A percentile compares a stretch with the other conserved stretches of the same genome.
Evolutionary conservation across 768 basidiomycete species (phyloP).

Genomic region (Chalciporus sphaerocephalus): DNA sequence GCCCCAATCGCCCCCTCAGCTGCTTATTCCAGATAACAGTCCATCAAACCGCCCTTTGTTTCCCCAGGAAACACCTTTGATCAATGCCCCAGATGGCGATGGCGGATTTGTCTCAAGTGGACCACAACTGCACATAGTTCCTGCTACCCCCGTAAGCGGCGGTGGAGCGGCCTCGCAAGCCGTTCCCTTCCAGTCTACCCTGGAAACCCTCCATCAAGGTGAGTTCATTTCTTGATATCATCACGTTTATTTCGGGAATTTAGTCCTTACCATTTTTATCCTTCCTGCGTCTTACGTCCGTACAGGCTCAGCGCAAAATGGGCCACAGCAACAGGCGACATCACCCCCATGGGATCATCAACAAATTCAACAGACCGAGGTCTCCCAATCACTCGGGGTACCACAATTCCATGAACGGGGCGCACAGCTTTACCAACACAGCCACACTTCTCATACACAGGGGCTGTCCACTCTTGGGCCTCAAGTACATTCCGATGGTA

Average conservation of each 20-base stretch:
- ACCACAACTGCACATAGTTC: constrained; percentile 73
- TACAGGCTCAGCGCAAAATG: constrained; percentile 31
- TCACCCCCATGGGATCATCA: constrained; percentile 34
- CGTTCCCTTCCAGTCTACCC: constrained; percentile 49
- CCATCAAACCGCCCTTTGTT: constrained; percentile 34
- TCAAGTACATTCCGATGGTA: constrained; percentile 32
- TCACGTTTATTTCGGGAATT: constrained; percentile 31
- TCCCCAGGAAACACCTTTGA: constrained; percentile 45
- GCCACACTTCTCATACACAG: constrained; percentile 33
- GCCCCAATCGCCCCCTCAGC: constrained; percentile 59
- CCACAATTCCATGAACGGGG: constrained; percentile 27
- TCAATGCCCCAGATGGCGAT: constrained; percentile 60
- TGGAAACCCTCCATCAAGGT: constrained; percentile 53
- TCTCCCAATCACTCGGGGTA: constrained; percentile 27
- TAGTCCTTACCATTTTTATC: constrained; percentile 27
- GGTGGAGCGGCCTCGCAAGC: constrained; percentile 45
- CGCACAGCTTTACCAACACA: constrained; percentile 32
- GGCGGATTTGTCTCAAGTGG: constrained; percentile 44
- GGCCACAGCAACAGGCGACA: constrained; percentile 32
- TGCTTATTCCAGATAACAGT: constrained; percentile 55
- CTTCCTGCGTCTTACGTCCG: constrained; percentile 24
- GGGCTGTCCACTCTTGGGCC: constrained; percentile 34
- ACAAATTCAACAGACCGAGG: constrained; percentile 35
- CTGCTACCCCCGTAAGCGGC: constrained; percentile 74
- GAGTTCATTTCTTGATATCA: constrained; percentile 32